These are phyloP conservation scores for Podosphaera fusca DNA, from an alignment of 2,329 filamentous ascomycete species.

Conservation along the genomic window DNA sequence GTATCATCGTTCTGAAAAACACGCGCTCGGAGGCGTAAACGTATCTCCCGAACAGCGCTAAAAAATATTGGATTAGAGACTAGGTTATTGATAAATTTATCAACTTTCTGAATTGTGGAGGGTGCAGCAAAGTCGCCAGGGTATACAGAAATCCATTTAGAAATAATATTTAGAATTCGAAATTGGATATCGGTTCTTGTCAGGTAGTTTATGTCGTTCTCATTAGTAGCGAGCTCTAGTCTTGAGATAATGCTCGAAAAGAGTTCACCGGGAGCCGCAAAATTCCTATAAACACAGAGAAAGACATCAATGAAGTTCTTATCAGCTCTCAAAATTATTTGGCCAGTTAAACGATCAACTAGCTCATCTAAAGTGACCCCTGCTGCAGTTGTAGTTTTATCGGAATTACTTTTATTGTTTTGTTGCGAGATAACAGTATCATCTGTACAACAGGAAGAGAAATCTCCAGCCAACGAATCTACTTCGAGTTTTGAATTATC, in stretches of 20 bases:
- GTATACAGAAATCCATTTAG: conserved; percentile 74
- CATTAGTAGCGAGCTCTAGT: conserved; percentile 46
- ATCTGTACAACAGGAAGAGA: conserved; percentile 40
- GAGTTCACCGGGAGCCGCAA: conserved; percentile 59
- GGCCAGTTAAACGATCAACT: conserved; percentile 65
- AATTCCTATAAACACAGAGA: conserved; percentile 81
- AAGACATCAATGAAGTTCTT: conserved; percentile 75
- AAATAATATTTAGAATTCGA: conserved; percentile 60
- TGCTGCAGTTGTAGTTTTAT: conserved; percentile 25
- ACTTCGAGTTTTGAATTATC: conserved; percentile 15
- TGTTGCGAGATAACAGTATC: conserved; percentile 44
- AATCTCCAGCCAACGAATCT: conserved; percentile 48
- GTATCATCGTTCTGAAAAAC: conserved; percentile 76
- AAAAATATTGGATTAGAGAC: conserved; percentile 60
- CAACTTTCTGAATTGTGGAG: conserved; percentile 45
- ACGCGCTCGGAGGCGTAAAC: conserved; percentile 45
- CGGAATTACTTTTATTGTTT: conserved; percentile 37
- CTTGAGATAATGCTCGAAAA: conserved; percentile 57
- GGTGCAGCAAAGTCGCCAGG: conserved; percentile 79
- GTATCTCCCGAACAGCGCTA: conserved; percentile 67
- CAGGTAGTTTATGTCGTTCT: conserved; percentile 44
- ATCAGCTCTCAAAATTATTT: conserved; percentile 69
- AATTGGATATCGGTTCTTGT: conserved; percentile 62
- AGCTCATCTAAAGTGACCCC: conserved; percentile 44
- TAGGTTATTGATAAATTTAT: conserved; percentile 54